Base-by-base conservation (phyloP, 139 green algal genomes). In the Closterium sp. region DNA sequence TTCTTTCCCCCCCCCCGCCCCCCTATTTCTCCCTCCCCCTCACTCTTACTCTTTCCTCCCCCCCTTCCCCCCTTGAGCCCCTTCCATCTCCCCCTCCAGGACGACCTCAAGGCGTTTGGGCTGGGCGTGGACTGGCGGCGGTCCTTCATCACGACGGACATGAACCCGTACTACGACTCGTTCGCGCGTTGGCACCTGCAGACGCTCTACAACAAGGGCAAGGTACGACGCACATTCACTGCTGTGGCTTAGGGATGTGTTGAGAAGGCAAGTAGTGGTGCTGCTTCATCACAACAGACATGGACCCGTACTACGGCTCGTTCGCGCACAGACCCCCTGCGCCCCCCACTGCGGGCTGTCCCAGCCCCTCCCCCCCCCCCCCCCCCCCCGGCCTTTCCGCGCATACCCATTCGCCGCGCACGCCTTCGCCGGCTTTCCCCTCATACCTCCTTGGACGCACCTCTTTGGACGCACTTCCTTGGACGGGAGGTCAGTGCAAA, bases 301-400 rank as follows among this genome's bases (percentile, higher is more conserved):
- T 97, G 83, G 99, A 99, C 96, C 97, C 97, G 4, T 99, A 97
- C 96, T 99, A 99, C 90, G 98, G 99, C 95, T 96, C 95, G 0
- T 99, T 99, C 91, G 96, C 99, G 86, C 95, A 95, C 31, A 99
- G 98, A 98, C 98, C 99, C 95, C n/a, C n/a, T n/a, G n/a, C n/a
- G n/a, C n/a, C n/a, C n/a, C n/a, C n/a, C n/a, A n/a, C 97, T 99
- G 89, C 95, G 95, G 83, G 97, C 95, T 23, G 96, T 99, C 81
- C 94, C n/a, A n/a, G n/a, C n/a, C n/a, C n/a, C n/a, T n/a, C n/a
- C n/a, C n/a, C n/a, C n/a, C n/a, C n/a, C n/a, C n/a, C n/a, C n/a
- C n/a, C n/a, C n/a, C n/a, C n/a, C n/a, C n/a, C n/a, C n/a, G n/a
- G n/a, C n/a, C n/a, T n/a, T n/a, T n/a, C n/a, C n/a, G n/a, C n/a